Evolutionary conservation across 371 early-diverging fungal genomes (phyloP), one percentile per base, ranked within the genome.

Genomic region (Mucor plumbeus): DNA sequence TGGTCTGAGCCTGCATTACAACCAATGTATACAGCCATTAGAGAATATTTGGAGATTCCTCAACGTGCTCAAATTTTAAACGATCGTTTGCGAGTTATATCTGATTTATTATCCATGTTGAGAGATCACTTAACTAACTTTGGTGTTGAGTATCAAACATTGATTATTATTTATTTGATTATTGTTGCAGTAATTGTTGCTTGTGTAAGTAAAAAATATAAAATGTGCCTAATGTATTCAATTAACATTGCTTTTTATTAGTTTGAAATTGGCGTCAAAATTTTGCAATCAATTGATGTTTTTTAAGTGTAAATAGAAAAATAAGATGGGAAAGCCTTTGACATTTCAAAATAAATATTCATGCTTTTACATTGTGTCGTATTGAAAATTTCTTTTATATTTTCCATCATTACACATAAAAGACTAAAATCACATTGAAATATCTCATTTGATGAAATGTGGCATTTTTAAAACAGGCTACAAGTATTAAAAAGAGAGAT

Each of bases 61-160:
- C 94, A 94, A 69, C 86, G 95, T 13, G 89, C 88, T n/a, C 89
- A 93, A 65, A 83, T 95, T 31, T 66, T 95, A 71, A 95, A 95
- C 64, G 94, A 94, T 61, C 84, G 95, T 36, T 84, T 91, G 56
- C 78, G 81, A 14, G 94, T 94, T 3, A 91, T 94, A 63, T 88
- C 91, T 39, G 94, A 95, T 68, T 64, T 95, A 64, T 71, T 95
- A 58, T 91, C 92, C 39, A 94, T 95, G 93, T 80, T 94, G 14
- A 87, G 90, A 61, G 91, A 92, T 31, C 92, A 94, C 63, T 71
- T 88, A 60, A 85, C 82, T 6, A 85, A 85, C 33, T 86, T 85
- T 65, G 86, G 86, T 58, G 87, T 88, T 60, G 86, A 82, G 55
- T 87, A 86, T 68, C 86, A 87, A 50, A 89, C 88, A 1, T 77